Percentiles rank a stretch among this genome's conserved stretches.
Evolutionary conservation across 1,139 yeast genomes (phyloP).

Genomic region (Candida gigantensis): DNA sequence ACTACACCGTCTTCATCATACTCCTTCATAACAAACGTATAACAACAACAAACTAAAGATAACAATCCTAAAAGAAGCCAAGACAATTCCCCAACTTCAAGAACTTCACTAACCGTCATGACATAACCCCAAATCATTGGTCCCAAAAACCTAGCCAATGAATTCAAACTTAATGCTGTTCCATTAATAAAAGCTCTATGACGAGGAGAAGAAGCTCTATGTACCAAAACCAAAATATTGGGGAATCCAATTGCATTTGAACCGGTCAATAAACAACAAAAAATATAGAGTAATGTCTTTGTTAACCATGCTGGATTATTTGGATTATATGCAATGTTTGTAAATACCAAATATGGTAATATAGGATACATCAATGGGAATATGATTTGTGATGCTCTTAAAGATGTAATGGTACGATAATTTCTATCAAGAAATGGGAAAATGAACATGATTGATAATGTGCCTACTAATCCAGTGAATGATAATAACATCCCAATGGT

Average conservation of each 20-base stretch:
- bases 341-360: conserved; percentile 53
- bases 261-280: conserved; percentile 30
- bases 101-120: conserved; percentile 50
- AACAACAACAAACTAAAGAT: conserved; percentile 31
- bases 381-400: conserved; percentile 37
- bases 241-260: conserved; percentile 42
- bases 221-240: conserved; percentile 44
- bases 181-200: conserved; percentile 56
- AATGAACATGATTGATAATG: conserved; percentile 48
- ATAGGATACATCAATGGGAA: conserved; percentile 51
- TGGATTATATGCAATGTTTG: conserved; percentile 33
- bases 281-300: conserved; percentile 23
- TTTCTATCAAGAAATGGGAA: conserved; percentile 58
- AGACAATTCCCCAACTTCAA: conserved; percentile 47
- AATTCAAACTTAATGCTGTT: conserved; percentile 47
- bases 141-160: conserved; percentile 59
- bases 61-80: conserved; percentile 50
- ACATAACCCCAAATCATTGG: conserved; percentile 61
- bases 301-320: conserved; percentile 26
- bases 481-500: conserved; percentile 58
- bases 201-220: conserved; percentile 44
- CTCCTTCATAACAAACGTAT: conserved; percentile 35
- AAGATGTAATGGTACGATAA: conserved; percentile 47
- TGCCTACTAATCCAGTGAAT: conserved; percentile 57
- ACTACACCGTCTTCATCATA: conserved; percentile 23